Base-by-base conservation (phyloP, 495 filamentous ascomycete genomes). In the Aspergillus avenaceus region DNA sequence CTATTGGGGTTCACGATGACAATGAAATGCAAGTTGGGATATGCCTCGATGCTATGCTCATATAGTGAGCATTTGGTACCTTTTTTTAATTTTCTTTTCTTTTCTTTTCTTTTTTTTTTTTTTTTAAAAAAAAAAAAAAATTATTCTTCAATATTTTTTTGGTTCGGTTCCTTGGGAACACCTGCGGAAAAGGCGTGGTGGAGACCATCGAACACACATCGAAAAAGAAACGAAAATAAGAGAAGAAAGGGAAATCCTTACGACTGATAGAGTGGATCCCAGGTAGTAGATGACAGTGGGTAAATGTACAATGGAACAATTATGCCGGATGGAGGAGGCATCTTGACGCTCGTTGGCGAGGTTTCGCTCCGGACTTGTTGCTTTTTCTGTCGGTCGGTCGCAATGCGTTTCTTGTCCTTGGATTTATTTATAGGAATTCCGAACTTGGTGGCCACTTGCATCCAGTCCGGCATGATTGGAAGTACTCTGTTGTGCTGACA, bases 1-100 rank as follows among this genome's bases (percentile, higher is more conserved):
- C 55, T 58, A 43, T 58, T 58, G 28, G 55, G 55, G 43, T 58
- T 58, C 26, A 58, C 43, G 28, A 58, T 53, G 27, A 58, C 50
- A n/a, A 58, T 46, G 26, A 58, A 58, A 21, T 47, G 16, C 5
- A 53, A 29, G 18, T 45, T 5, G 16, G 55, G 50, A 42, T 58
- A 43, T 8, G 26, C 11, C 19, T 41, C 23, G 13, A 58, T 58
- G 5, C 55, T 58, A 28, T 13, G 18, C 26, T 25, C 41, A 25
- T 14, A 25, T 25, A 43, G 12, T 22, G 6, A 3, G 6, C n/a
- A 8, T 26, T 2, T 34, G 16, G 24, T 45, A 27, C 9, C 24
- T 43, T 44, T 9, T 4, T 27, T 24, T 23, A 21, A 13, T 13
- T 13, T 41, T 34, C 25, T 23, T 34, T 41, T 43, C 16, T 50